A percentile compares a stretch with the other conserved stretches of the same genome.
phyloP scores from a whole-genome alignment of 495 filamentous ascomycete species.

The Penicillium paxilli region DNA sequence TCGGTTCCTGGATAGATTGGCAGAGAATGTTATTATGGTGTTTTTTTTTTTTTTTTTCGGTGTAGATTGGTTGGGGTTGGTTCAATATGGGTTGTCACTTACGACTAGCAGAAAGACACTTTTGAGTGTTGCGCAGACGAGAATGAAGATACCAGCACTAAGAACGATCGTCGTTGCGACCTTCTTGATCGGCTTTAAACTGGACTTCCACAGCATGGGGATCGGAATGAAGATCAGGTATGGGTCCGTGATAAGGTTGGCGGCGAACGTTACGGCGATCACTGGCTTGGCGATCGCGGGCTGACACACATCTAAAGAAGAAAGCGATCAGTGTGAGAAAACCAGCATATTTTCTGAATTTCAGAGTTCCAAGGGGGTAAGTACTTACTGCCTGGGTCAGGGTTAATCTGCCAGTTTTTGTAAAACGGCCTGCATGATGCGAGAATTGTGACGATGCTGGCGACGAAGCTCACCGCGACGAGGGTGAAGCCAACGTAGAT shows the following conservation, averaged over 20 bases:
- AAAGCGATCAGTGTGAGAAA: not conserved
- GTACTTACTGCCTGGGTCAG: constrained; percentile 51
- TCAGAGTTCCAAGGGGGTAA: not conserved
- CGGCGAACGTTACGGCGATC: constrained; percentile 45
- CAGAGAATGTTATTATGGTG: no score
- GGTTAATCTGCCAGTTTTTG: constrained; percentile 58
- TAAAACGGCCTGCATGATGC: constrained; percentile 47
- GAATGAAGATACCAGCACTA: constrained; percentile 50
- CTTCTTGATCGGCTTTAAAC: constrained; percentile 45
- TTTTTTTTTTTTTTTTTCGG: no score
- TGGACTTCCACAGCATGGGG: constrained; percentile 53
- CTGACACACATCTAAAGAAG: constrained; percentile 48
- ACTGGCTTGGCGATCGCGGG: constrained; percentile 46
- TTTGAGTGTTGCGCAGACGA: constrained; percentile 47
- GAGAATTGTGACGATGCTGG: constrained; percentile 46
- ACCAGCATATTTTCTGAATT: not conserved
- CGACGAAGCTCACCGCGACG: constrained; percentile 43
- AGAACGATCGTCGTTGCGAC: constrained; percentile 47
- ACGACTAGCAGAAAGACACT: constrained; percentile 47
- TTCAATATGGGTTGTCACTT: constrained; percentile 13
- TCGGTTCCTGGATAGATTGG: constrained; percentile 42
- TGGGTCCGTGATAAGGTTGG: constrained; percentile 52
- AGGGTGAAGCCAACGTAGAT: constrained; percentile 49
- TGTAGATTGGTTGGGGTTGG: not conserved
- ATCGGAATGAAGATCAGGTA: constrained; percentile 55